A percentile compares a stretch with the other conserved stretches of the same genome.
phyloP scores from a whole-genome alignment of 306 rosid species.

The Senna siamea region DNA sequence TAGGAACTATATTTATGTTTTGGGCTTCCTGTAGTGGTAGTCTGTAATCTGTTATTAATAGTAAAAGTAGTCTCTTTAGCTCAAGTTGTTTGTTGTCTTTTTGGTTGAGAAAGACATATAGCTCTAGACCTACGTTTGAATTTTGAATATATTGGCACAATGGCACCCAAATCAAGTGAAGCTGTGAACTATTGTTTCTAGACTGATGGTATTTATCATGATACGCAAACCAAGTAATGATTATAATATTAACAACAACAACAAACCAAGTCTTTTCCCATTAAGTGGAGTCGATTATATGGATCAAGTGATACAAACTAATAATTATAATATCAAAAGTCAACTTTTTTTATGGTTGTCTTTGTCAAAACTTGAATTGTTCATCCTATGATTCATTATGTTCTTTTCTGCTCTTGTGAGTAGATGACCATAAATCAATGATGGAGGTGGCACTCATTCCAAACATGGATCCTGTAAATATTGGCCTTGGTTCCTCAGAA shows the following conservation, averaged over 20 bases:
- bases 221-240: too few relatives aligned
- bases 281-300: too few relatives aligned
- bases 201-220: background rate
- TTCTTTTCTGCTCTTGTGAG: slow-evolving; percentile 28
- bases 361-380: slow-evolving; percentile 25
- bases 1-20: background rate
- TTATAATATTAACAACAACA: too few relatives aligned
- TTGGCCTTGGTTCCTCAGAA: slow-evolving; percentile 71
- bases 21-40: background rate
- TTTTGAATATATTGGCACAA: slow-evolving; percentile 20
- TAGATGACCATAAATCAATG: slow-evolving; percentile 76
- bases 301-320: too few relatives aligned
- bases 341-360: background rate
- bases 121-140: background rate
- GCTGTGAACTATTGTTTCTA: slow-evolving; percentile 20
- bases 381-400: slow-evolving; percentile 26
- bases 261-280: too few relatives aligned
- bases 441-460: slow-evolving; percentile 77
- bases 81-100: slow-evolving; percentile 4
- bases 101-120: background rate
- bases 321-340: background rate
- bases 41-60: background rate
- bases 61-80: background rate
- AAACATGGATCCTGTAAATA: slow-evolving; percentile 63
- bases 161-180: slow-evolving; percentile 8